Conservation (phyloP, 1,284 basidiomycete genomes). For the Sanghuangporus weigelae region DNA sequence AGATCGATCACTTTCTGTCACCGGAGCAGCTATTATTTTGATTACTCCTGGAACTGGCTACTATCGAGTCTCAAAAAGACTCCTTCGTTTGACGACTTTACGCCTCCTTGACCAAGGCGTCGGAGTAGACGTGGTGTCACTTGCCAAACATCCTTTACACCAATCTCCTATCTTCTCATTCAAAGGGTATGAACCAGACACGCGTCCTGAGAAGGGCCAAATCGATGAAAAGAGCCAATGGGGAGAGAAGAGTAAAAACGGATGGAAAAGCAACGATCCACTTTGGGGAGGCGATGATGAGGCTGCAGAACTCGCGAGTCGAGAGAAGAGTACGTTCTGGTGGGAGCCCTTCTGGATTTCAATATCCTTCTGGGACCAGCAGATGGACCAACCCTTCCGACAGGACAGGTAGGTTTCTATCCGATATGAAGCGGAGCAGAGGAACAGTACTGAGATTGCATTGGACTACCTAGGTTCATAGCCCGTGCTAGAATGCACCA, state of each 20-base stretch:
- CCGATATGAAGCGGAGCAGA: not conserved
- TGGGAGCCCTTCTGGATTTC: conserved; percentile 87
- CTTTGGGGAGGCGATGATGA: conserved; percentile 74
- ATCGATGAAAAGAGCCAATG: too few relatives aligned
- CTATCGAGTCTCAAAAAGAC: conserved; percentile 87
- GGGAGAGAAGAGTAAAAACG: conserved; percentile 30
- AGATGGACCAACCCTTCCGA: conserved; percentile 83
- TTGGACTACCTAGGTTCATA: conserved; percentile 57
- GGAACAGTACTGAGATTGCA: not conserved
- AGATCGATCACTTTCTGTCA: conserved; percentile 92
- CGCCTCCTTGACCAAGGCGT: conserved; percentile 96
- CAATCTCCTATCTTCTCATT: conserved; percentile 89
- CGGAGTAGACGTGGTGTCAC: conserved; percentile 82
- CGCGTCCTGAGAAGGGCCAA: conserved; percentile 32
- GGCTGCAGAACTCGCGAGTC: conserved; percentile 25
- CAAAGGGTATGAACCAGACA: conserved; percentile 47
- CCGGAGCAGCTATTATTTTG: conserved; percentile 80
- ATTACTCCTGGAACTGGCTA: conserved; percentile 95
- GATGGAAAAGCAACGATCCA: conserved; percentile 58
- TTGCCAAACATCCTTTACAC: conserved; percentile 92
- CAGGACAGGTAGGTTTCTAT: conserved; percentile 57
- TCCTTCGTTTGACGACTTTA: conserved; percentile 89
- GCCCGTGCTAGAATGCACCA: conserved; percentile 92
- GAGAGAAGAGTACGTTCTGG: conserved; percentile 60
- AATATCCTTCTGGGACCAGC: conserved; percentile 78